A percentile compares a stretch with the other conserved stretches of the same genome.
phyloP scores from a whole-genome alignment of 768 basidiomycete species.

The Collybia nuda region DNA sequence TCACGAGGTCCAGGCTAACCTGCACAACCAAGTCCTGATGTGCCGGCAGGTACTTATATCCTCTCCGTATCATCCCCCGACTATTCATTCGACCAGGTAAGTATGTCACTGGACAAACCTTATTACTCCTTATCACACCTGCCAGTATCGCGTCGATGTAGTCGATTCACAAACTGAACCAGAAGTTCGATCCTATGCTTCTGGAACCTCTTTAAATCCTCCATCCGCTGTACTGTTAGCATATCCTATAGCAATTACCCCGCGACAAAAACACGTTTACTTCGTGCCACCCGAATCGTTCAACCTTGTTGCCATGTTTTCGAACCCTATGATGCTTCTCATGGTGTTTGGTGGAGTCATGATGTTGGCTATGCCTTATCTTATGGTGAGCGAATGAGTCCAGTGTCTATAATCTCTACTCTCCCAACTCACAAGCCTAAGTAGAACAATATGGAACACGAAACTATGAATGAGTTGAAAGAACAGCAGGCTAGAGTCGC shows the following conservation, averaged over 20 bases:
- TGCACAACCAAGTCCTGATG: constrained; percentile 51
- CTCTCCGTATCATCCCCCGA: constrained; percentile 70
- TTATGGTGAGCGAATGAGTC: constrained; percentile 54
- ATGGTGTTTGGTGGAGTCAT: constrained; percentile 66
- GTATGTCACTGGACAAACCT: neutral
- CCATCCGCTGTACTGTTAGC: constrained; percentile 51
- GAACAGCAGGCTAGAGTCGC: constrained; percentile 57
- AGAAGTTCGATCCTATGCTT: constrained; percentile 62
- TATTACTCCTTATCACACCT: constrained; percentile 1
- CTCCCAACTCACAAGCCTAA: constrained; percentile 4
- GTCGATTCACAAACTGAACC: constrained; percentile 31
- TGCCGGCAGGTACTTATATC: constrained; percentile 67
- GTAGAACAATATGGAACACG: constrained; percentile 78
- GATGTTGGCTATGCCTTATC: constrained; percentile 72
- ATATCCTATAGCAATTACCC: constrained; percentile 58
- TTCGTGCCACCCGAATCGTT: constrained; percentile 73
- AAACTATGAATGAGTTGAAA: constrained; percentile 62
- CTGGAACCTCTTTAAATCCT: constrained; percentile 69
- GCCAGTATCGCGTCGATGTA: constrained; percentile 71
- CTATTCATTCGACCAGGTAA: constrained; percentile 69
- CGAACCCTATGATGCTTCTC: constrained; percentile 84
- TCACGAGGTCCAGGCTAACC: neutral
- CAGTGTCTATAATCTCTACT: neutral
- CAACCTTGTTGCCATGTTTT: constrained; percentile 72
- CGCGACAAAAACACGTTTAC: constrained; percentile 59